Evolutionary conservation across 73 alveolate genomes (phyloP), one percentile per base, ranked within the genome.

Genomic region (Strombidium stylifer): DNA sequence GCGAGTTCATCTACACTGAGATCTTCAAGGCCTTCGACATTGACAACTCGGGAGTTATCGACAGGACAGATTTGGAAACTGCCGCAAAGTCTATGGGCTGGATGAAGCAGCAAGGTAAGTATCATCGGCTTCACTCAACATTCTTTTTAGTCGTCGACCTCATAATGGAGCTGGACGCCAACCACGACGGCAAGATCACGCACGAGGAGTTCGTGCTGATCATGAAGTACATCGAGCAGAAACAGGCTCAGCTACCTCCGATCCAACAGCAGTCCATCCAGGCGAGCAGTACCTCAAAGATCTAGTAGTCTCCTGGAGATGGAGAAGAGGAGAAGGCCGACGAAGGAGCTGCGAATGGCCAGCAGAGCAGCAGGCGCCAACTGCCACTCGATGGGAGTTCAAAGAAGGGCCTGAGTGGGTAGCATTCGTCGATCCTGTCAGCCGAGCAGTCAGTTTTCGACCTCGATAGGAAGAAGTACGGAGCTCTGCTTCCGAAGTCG

Each of bases 131-230:
- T 18, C 19, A 23, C 19, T 4, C 32, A 23, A 2, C 11, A 14
- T 26, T 2, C 23, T 1, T 34, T 56, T 32, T 56, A 56, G 70
- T 56, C 19, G 47, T 8, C 25, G 73, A 59, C 21, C 45, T 59
- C 48, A 59, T 59, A 15, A 26, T 18, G 18, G 35, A 35, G 28
- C 25, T 59, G 1, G 83, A 69, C 40, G 73, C 83, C 21, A 69
- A 69, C 52, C 83, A 69, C 23, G 91, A 80, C 34, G 85, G 81
- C 14, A 42, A 42, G 46, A 52, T 80, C 30, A 31, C 85, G 3
- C 60, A 40, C 35, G 79, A 80, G 18, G 86, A 80, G 73, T 80
- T 70, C 73, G 28, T 50, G 23, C 23, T 55, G 4, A 64, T 80
- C 48, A 50, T 80, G 62, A 48, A 73, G 3, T 58, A 80, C 18